A percentile compares a stretch with the other conserved stretches of the same genome.
Evolutionary conservation across 192 early-diverging fungal genomes (phyloP).

Genomic region (Coemansia sp.): DNA sequence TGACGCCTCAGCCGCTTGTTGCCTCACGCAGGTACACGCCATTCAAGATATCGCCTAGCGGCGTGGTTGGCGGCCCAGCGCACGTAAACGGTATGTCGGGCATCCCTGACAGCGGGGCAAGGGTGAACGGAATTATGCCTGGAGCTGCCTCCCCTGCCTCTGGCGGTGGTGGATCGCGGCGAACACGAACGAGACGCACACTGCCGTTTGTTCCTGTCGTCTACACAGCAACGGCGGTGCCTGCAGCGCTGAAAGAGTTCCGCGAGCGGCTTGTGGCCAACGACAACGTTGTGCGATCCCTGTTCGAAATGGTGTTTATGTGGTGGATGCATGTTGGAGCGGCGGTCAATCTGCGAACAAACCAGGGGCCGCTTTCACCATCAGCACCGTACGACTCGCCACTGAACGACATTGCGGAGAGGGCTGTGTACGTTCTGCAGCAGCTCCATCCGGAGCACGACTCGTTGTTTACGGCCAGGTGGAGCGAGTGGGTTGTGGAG

Average conservation of each 20-base stretch:
- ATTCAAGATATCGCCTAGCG: conserved; percentile 21
- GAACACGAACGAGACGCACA: conserved; percentile 18
- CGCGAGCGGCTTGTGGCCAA: conserved; percentile 24
- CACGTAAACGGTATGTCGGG: background rate
- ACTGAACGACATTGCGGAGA: conserved; percentile 44
- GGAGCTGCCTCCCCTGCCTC: background rate
- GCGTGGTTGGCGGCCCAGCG: conserved; percentile 8
- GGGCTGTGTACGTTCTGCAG: conserved; percentile 48
- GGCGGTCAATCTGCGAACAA: conserved; percentile 11
- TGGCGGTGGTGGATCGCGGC: conserved; percentile 1
- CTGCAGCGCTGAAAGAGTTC: conserved; percentile 26
- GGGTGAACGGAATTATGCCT: background rate
- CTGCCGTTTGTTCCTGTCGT: conserved; percentile 43
- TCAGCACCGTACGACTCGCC: conserved; percentile 30
- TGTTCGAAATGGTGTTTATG: conserved; percentile 38
- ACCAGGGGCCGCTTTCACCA: conserved; percentile 8
- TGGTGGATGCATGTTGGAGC: conserved; percentile 40
- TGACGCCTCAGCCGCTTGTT: conserved; percentile 30
- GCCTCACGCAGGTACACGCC: conserved; percentile 36
- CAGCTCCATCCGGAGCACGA: conserved; percentile 47
- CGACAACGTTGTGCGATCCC: conserved; percentile 31
- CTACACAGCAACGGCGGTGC: conserved; percentile 22
- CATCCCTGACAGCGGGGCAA: background rate
- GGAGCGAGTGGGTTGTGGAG: conserved; percentile 44
- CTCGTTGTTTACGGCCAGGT: conserved; percentile 32